phyloP scores from a whole-genome alignment of 1,139 yeast species.

The Kodamaea arcana region DNA sequence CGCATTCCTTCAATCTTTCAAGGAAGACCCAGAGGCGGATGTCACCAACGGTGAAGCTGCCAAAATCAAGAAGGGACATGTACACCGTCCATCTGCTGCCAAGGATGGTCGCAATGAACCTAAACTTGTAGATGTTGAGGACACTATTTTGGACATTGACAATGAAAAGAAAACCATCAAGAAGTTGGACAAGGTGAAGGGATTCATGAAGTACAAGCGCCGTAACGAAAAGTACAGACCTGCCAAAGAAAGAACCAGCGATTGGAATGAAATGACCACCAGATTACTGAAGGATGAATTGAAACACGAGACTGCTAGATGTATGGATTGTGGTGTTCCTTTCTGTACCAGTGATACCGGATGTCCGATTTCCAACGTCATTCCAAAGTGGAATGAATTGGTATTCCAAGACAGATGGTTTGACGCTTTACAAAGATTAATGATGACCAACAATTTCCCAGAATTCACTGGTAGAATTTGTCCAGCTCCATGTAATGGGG shows the following conservation, averaged over 20 bases:
- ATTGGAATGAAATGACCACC: constrained; percentile 88
- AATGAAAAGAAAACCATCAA: constrained; percentile 60
- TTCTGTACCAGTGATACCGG: constrained; percentile 98
- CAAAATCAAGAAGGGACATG: constrained; percentile 47
- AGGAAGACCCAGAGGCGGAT: constrained; percentile 80
- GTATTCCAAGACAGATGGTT: constrained; percentile 95
- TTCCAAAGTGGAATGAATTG: constrained; percentile 97
- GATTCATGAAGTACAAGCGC: constrained; percentile 91
- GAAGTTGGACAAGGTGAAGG: constrained; percentile 77
- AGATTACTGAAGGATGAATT: constrained; percentile 84
- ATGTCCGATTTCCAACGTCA: constrained; percentile 94
- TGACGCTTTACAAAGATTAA: constrained; percentile 85
- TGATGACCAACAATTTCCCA: constrained; percentile 98
- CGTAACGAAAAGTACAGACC: constrained; percentile 84
- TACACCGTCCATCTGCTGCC: constrained; percentile 33
- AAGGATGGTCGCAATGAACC: constrained; percentile 61
- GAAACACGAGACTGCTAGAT: constrained; percentile 91
- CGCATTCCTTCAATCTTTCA: constrained; percentile 59
- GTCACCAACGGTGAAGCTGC: constrained; percentile 82
- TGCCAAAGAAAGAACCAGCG: constrained; percentile 71
- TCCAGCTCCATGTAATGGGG: constrained; percentile 99
- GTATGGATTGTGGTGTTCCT: constrained; percentile 99
- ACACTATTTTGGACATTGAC: constrained; percentile 68
- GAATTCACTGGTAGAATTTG: constrained; percentile 98
- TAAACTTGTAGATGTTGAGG: constrained; percentile 84